Evolutionary conservation across 2,329 filamentous ascomycete species (phyloP), one percentile per base, ranked within the genome.

Genomic region (Phaeosphaeriaceae sp.): DNA sequence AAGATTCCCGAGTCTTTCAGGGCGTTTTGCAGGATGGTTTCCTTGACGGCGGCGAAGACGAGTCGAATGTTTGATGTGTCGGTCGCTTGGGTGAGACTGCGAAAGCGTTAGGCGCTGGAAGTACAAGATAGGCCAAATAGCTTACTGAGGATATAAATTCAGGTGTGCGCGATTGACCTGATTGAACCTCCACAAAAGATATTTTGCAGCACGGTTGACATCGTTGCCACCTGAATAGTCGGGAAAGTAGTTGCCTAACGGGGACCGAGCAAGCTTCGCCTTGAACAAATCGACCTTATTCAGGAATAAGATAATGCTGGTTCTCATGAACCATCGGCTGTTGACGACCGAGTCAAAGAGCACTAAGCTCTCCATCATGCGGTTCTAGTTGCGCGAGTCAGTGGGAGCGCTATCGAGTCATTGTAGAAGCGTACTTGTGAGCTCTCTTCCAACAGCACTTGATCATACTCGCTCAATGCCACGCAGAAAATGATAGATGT

Each of bases 401-500:
- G 73, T 62, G 52, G 45, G 44, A 42, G 15, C 27, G 54, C 22
- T 20, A 51, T 48, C 48, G 48, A 57, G 42, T 51, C 42, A 36
- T 51, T 53, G 67, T 48, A 44, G 41, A 33, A 52, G 75, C 85
- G 68, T 86, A 95, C 93, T 85, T 98, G 95, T 75, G 94, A 97
- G 80, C 92, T 96, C 80, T 98, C 95, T 80, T 99, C 95, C 42
- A 99, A 84, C 53, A 99, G 83, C 5, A 97, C 94, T 80, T 99
- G 95, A 74, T 99, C 95, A 77, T 99, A 99, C 80, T 99, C 95
- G 82, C 93, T 98, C 69, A 99, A 82, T 17, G 95, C 95, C 61
- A 99, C 95, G 75, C 95, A 99, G 80, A 99, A 99, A 68, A 99
- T 99, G 78, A 99, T 99, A 3, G 95, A 98, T 45, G 95, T 99